Percentiles rank a stretch among this genome's conserved stretches.
These are phyloP conservation scores for Hanseniaspora thailandica DNA, from an alignment of 805 yeast species.

Conservation along the genomic window DNA sequence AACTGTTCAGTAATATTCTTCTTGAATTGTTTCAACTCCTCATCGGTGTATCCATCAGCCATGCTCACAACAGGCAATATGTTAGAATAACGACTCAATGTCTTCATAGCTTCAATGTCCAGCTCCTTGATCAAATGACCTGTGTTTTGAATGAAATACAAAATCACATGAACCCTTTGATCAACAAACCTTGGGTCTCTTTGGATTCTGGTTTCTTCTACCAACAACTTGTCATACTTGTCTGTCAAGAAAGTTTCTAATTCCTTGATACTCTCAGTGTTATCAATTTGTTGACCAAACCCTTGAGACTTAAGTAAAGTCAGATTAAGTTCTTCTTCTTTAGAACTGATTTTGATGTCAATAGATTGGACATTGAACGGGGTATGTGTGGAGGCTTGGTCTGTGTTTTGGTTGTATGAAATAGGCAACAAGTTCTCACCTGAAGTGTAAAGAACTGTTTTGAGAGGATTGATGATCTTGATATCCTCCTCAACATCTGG, in stretches of 20 bases:
- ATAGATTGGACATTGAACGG: conserved; percentile 18
- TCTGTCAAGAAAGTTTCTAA: conserved; percentile 57
- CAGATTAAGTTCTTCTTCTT: conserved; percentile 36
- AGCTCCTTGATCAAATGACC: conserved; percentile 72
- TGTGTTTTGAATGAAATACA: conserved; percentile 61
- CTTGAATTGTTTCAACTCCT: conserved; percentile 50
- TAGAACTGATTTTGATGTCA: conserved; percentile 22
- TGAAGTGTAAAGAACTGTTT: conserved; percentile 45
- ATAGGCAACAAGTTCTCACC: conserved; percentile 27
- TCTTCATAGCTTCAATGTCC: conserved; percentile 62
- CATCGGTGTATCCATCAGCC: conserved; percentile 58
- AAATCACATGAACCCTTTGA: conserved; percentile 60
- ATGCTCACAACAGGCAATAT: conserved; percentile 59
- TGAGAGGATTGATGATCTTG: conserved; percentile 25
- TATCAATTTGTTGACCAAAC: conserved; percentile 67
- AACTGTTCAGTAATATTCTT: conserved; percentile 50
- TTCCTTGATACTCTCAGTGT: conserved; percentile 54
- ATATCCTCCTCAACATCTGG: conserved; percentile 20
- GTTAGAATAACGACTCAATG: conserved; percentile 58
- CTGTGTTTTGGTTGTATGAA: background rate
- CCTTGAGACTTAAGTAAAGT: conserved; percentile 65
- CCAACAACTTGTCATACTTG: conserved; percentile 65
- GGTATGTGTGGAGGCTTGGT: conserved; percentile 7
- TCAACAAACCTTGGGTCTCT: conserved; percentile 77
- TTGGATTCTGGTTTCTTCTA: conserved; percentile 75